Percentiles rank a stretch among this genome's conserved stretches.
phyloP scores from a whole-genome alignment of 2,329 filamentous ascomycete species.

The Pseudodiploospora longispora region DNA sequence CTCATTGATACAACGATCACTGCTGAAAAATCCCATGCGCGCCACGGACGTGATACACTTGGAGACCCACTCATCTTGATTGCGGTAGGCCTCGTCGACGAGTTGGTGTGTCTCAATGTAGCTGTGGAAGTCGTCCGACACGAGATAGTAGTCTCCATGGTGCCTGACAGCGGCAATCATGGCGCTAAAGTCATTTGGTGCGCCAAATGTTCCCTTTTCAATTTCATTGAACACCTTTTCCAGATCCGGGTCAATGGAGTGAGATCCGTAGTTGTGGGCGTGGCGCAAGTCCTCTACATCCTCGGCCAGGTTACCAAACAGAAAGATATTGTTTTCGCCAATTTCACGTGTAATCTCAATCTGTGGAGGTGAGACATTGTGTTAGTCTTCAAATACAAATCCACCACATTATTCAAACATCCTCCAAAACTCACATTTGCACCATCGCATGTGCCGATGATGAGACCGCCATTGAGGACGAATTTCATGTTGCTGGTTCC shows the following conservation, averaged over 20 bases:
- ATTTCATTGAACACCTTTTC: slow-evolving; percentile 78
- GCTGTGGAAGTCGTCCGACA: slow-evolving; percentile 93
- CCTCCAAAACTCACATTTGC: slow-evolving; percentile 65
- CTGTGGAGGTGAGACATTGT: slow-evolving; percentile 21
- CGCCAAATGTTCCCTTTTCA: slow-evolving; percentile 71
- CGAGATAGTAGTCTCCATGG: slow-evolving; percentile 95
- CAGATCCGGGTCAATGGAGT: slow-evolving; percentile 69
- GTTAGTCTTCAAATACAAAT: no score
- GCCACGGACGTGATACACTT: slow-evolving; percentile 85
- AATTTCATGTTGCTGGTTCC: slow-evolving; percentile 99
- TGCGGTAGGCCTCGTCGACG: slow-evolving; percentile 84
- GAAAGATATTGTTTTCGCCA: slow-evolving; percentile 94
- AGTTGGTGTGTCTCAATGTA: slow-evolving; percentile 87
- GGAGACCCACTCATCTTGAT: slow-evolving; percentile 86
- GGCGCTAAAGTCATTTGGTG: slow-evolving; percentile 68
- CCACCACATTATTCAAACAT: not conserved
- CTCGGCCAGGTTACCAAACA: slow-evolving; percentile 92
- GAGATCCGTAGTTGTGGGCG: slow-evolving; percentile 73
- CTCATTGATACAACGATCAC: slow-evolving; percentile 91
- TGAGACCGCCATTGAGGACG: slow-evolving; percentile 90
- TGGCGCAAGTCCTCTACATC: slow-evolving; percentile 95
- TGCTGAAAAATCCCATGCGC: slow-evolving; percentile 96
- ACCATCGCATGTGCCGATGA: slow-evolving; percentile 96
- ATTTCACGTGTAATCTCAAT: slow-evolving; percentile 98
- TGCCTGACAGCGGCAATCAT: slow-evolving; percentile 79